Conservation (phyloP, 116 monocot species). For the Iris pallida region DNA sequence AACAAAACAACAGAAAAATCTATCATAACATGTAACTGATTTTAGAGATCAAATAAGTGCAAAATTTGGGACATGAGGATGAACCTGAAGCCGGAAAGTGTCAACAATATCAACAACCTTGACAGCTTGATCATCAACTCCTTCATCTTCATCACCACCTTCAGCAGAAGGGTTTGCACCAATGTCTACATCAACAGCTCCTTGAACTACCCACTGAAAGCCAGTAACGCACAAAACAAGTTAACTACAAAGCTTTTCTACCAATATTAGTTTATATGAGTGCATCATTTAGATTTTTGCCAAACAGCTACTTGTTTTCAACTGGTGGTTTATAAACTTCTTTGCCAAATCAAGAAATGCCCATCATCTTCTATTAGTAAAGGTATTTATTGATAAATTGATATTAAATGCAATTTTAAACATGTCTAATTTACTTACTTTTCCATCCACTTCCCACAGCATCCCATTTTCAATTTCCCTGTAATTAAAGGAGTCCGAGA, state of each 20-base stretch:
- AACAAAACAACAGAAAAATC: conserved; percentile 1
- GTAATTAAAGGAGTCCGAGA: conserved; percentile 85
- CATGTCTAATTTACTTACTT: conserved; percentile 45
- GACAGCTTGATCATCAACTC: conserved; percentile 68
- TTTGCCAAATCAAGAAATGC: too few species aligned
- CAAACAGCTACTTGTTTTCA: too few species aligned
- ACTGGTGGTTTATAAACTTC: too few species aligned
- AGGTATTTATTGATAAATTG: too few species aligned
- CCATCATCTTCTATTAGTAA: too few species aligned
- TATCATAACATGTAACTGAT: neutral
- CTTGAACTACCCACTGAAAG: conserved; percentile 79
- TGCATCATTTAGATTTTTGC: too few species aligned
- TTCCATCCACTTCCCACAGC: conserved; percentile 95
- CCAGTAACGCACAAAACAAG: too few species aligned
- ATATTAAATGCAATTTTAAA: too few species aligned
- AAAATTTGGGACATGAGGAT: too few species aligned
- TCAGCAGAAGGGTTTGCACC: conserved; percentile 97
- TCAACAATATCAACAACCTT: conserved; percentile 91
- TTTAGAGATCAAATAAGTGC: neutral
- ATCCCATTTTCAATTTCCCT: conserved; percentile 85
- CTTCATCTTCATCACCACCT: conserved; percentile 76
- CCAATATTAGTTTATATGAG: too few species aligned
- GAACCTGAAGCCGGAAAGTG: conserved; percentile 87
- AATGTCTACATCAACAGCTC: conserved; percentile 69
- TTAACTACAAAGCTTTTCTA: too few species aligned